A percentile compares a stretch with the other conserved stretches of the same genome.
phyloP scores from a whole-genome alignment of 2,329 filamentous ascomycete species.

The Penicillium concentricum region DNA sequence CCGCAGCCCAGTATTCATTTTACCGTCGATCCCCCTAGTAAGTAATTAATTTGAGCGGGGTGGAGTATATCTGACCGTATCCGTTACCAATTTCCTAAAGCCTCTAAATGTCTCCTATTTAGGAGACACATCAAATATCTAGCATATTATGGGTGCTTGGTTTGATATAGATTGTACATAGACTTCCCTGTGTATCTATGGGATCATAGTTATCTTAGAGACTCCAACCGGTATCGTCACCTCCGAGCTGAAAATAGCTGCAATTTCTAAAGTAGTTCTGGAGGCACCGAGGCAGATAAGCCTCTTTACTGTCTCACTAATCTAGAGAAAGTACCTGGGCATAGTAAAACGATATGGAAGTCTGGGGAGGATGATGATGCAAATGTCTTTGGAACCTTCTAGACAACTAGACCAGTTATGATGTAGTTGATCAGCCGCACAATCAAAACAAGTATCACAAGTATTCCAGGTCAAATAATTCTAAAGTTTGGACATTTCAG shows the following conservation, averaged over 20 bases:
- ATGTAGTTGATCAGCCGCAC: constrained; percentile 1
- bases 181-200: neutral
- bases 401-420: constrained; percentile 1
- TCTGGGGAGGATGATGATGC: neutral
- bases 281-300: neutral
- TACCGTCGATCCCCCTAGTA: constrained; percentile 7
- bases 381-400: constrained; percentile 3
- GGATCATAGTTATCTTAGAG: neutral
- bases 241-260: neutral
- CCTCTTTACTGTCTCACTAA: neutral
- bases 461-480: neutral
- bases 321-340: neutral
- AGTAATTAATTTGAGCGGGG: constrained; percentile 6
- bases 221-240: neutral
- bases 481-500: neutral
- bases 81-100: neutral
- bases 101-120: neutral
- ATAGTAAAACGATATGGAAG: neutral
- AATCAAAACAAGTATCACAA: neutral
- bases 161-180: neutral
- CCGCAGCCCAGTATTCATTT: constrained; percentile 8
- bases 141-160: neutral
- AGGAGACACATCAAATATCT: neutral
- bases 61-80: constrained; percentile 7
- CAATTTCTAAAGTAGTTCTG: neutral